Percentiles rank a stretch among this genome's conserved stretches.
Conservation (phyloP, 306 rosid species). For the Cucumis melo region DNA sequence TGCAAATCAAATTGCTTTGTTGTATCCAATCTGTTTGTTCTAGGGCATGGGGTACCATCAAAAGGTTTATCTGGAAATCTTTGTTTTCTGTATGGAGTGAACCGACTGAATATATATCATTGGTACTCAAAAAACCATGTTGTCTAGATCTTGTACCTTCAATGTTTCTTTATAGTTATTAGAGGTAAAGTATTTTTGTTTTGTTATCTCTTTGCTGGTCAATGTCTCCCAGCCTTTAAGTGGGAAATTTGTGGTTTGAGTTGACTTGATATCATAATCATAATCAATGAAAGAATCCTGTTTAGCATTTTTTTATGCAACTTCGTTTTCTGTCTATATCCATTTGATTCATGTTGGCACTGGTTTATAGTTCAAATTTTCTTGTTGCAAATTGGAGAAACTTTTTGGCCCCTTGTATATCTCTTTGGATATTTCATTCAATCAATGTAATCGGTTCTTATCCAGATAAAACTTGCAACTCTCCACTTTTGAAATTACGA, state of each 20-base stretch:
- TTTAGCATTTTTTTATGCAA: neutral
- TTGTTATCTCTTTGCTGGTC: neutral
- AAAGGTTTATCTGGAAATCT: neutral
- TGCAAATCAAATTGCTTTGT: neutral
- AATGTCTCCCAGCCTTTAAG: neutral
- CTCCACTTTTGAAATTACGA: neutral
- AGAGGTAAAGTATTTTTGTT: neutral
- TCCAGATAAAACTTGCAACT: neutral
- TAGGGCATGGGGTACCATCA: neutral
- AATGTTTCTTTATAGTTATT: neutral
- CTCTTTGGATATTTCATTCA: too few species aligned
- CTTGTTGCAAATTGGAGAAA: too few species aligned
- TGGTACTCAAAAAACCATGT: neutral
- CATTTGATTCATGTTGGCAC: neutral
- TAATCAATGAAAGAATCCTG: neutral
- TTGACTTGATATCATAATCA: neutral
- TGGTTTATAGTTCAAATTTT: too few species aligned
- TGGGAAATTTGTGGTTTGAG: neutral
- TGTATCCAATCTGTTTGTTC: neutral
- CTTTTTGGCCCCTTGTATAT: too few species aligned
- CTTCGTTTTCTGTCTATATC: neutral
- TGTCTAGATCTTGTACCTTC: neutral
- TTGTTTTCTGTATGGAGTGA: neutral
- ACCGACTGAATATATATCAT: too few species aligned
- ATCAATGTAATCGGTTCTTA: too few species aligned